Evolutionary conservation across 2,329 filamentous ascomycete genomes (phyloP).

Genomic region (Huntiella savannae): DNA sequence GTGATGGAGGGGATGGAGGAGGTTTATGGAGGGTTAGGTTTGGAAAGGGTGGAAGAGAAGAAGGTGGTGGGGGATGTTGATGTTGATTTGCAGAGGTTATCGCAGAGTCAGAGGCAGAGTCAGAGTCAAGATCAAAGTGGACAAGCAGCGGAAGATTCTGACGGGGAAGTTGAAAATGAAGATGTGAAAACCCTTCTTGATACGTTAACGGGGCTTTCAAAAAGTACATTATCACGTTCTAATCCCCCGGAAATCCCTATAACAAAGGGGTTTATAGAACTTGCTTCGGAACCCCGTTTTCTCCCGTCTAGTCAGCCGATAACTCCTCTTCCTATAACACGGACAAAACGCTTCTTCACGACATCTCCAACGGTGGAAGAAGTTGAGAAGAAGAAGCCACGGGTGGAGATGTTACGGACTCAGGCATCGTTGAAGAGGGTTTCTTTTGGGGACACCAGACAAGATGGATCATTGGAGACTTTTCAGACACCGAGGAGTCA

Average conservation of each 20-base stretch:
- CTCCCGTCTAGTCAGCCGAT: neutral
- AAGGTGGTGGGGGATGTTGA: slow-evolving; percentile 24
- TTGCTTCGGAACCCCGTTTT: slow-evolving; percentile 23
- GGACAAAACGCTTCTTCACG: slow-evolving; percentile 8
- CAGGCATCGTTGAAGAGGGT: too few species aligned
- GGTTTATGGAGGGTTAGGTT: slow-evolving; percentile 35
- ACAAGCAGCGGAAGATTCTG: neutral
- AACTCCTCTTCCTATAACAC: neutral
- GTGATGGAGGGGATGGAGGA: slow-evolving; percentile 62
- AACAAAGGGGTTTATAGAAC: slow-evolving; percentile 20
- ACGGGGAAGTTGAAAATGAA: neutral
- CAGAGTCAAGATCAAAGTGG: neutral
- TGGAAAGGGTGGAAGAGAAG: slow-evolving; percentile 15
- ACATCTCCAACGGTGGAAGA: neutral
- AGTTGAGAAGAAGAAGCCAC: too few species aligned
- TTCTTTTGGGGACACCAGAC: too few species aligned
- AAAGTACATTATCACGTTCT: slow-evolving; percentile 24
- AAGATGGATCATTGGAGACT: too few species aligned
- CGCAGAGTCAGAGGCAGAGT: neutral
- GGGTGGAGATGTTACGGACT: too few species aligned
- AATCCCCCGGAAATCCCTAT: slow-evolving; percentile 21
- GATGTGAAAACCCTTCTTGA: neutral
- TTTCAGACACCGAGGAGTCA: too few species aligned
- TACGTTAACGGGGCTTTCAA: slow-evolving; percentile 20
- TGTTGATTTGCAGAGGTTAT: slow-evolving; percentile 44